A percentile compares a stretch with the other conserved stretches of the same genome.
These are phyloP conservation scores for Populus euphratica DNA, from an alignment of 345 rosid genomes.

Conservation along the genomic window DNA sequence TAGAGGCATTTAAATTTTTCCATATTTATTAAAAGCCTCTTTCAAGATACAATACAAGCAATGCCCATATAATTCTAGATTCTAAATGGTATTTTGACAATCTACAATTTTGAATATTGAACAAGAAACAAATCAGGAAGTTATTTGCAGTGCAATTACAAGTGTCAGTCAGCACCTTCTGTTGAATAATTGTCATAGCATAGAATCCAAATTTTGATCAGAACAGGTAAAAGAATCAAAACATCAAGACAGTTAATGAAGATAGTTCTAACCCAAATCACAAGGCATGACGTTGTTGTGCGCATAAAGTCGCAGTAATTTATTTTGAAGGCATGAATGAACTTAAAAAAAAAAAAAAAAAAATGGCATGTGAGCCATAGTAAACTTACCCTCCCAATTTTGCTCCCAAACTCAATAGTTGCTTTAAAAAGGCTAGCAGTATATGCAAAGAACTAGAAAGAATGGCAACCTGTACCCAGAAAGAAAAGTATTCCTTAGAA, in stretches of 20 bases:
- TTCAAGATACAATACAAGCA: neutral
- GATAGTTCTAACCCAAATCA: neutral
- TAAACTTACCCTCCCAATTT: constrained; percentile 52
- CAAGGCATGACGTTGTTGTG: neutral
- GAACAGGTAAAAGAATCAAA: neutral
- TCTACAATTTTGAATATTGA: neutral
- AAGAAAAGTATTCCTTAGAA: neutral
- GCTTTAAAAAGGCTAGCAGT: constrained; percentile 57
- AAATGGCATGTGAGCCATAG: neutral
- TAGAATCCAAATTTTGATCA: neutral
- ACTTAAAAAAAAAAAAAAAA: neutral
- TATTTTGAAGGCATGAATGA: neutral
- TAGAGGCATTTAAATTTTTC: neutral
- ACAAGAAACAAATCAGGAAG: neutral
- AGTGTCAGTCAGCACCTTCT: neutral
- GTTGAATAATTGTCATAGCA: neutral
- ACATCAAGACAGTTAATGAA: neutral
- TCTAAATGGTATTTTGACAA: neutral
- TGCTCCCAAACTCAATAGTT: constrained; percentile 43
- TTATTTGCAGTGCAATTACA: neutral
- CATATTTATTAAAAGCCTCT: neutral
- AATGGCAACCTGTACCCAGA: constrained; percentile 51
- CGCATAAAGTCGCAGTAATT: neutral
- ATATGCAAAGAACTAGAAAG: constrained; percentile 54
- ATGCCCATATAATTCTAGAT: neutral